Conservation (phyloP, 805 yeast genomes). For the Yarrowia yakushimensis region DNA sequence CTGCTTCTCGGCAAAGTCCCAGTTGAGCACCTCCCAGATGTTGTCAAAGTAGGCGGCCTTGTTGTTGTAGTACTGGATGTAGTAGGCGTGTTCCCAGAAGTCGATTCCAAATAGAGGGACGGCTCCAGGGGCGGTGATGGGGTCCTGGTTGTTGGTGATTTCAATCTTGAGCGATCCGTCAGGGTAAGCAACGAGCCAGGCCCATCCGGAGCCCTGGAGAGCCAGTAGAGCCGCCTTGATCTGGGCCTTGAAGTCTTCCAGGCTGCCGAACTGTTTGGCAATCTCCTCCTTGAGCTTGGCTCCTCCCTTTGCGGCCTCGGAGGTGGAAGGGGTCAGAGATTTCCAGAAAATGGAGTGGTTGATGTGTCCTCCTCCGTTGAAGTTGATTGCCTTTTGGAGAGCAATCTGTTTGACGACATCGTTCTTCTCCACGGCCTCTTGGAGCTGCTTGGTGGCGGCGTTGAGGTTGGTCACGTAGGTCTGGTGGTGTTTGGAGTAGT, state of each 20-base stretch:
- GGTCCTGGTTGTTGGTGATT: slow-evolving; percentile 80
- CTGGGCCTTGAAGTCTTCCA: slow-evolving; percentile 58
- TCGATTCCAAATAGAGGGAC: slow-evolving; percentile 77
- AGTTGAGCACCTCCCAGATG: slow-evolving; percentile 87
- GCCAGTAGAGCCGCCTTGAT: slow-evolving; percentile 73
- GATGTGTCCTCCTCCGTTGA: slow-evolving; percentile 86
- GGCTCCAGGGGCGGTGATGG: slow-evolving; percentile 60
- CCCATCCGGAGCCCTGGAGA: slow-evolving; percentile 93
- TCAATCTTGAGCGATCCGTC: slow-evolving; percentile 71
- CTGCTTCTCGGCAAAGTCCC: slow-evolving; percentile 80
- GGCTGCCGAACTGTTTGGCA: slow-evolving; percentile 60
- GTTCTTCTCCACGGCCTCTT: slow-evolving; percentile 55
- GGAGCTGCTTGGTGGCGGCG: slow-evolving; percentile 64
- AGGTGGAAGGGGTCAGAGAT: slow-evolving; percentile 70
- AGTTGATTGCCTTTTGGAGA: slow-evolving; percentile 70
- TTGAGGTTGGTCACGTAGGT: slow-evolving; percentile 84
- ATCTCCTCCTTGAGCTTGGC: slow-evolving; percentile 56
- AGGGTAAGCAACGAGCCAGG: slow-evolving; percentile 74
- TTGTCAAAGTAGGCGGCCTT: slow-evolving; percentile 87
- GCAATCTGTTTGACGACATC: slow-evolving; percentile 54
- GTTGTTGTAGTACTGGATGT: slow-evolving; percentile 84
- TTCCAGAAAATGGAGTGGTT: slow-evolving; percentile 86
- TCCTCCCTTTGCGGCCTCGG: slow-evolving; percentile 51
- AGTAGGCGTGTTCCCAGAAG: slow-evolving; percentile 95
- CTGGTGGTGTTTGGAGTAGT: slow-evolving; percentile 85